phyloP scores from a whole-genome alignment of 441 rosid genomes.

The Melastoma candidum region DNA sequence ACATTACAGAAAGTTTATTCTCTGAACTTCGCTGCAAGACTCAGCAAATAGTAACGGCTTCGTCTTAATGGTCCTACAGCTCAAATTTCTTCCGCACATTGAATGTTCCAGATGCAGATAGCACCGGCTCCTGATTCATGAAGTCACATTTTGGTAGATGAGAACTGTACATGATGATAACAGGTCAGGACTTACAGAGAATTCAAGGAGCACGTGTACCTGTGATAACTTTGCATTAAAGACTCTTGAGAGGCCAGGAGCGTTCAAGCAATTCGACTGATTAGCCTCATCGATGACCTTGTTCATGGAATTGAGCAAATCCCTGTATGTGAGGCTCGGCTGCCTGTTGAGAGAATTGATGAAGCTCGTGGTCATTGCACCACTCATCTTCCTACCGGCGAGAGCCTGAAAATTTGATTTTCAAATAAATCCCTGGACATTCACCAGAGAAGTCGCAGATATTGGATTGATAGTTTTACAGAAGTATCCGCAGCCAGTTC shows the following conservation, averaged over 20 bases:
- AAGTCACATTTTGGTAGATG: not conserved
- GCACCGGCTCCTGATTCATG: slow-evolving; percentile 28
- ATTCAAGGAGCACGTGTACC: slow-evolving; percentile 16
- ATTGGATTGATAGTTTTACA: slow-evolving; percentile 14
- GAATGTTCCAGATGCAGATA: slow-evolving; percentile 27
- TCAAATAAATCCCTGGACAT: not conserved
- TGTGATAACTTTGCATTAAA: slow-evolving; percentile 22
- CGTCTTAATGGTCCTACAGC: slow-evolving; percentile 6
- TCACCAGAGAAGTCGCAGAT: not conserved
- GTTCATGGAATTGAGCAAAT: slow-evolving; percentile 25
- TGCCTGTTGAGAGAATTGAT: slow-evolving; percentile 15
- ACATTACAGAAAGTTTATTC: too few species aligned
- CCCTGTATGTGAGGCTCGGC: slow-evolving; percentile 25
- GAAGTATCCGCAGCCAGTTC: slow-evolving; percentile 35
- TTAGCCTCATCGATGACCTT: slow-evolving; percentile 21
- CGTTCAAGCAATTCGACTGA: slow-evolving; percentile 10
- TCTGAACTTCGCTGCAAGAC: too few species aligned
- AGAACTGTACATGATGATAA: not conserved
- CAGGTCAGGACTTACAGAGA: not conserved
- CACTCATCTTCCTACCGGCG: slow-evolving; percentile 28
- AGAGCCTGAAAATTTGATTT: slow-evolving; percentile 27
- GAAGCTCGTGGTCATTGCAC: slow-evolving; percentile 39
- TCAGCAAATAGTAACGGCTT: too few species aligned
- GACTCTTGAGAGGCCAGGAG: slow-evolving; percentile 14
- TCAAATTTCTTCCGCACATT: slow-evolving; percentile 15